Base-by-base conservation (phyloP, 2,329 filamentous ascomycete genomes). In the Colletotrichum filicis region DNA sequence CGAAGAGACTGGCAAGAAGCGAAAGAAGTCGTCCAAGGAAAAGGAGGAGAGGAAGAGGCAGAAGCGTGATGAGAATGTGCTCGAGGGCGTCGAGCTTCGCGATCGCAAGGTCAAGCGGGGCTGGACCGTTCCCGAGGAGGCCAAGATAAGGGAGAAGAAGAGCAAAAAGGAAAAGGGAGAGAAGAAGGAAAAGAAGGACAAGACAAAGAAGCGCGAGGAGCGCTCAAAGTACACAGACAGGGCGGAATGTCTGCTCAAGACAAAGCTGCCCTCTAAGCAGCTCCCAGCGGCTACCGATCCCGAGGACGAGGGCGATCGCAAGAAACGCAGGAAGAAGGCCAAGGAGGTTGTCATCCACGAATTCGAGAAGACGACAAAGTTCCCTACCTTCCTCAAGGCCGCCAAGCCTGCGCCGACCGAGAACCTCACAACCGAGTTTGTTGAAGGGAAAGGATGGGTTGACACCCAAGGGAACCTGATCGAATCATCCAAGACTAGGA, bases 401-500 rank as follows among this genome's bases (percentile, higher is more conserved):
- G 86, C 80, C 55, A 82, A 84, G 5, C 80, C 84, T 1, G 83
- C 82, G 1, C 83, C 83, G 2, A 82, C 81, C 11, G 80, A 82
- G 19, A 86, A 87, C 59, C 80, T 85, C n/a, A 82, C 87, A 4
- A 73, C 73, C 3, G 91, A 92, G 68, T 98, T 92, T 80, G 89
- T 97, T 53, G 93, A 98, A 66, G 95, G 93, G 26, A 92, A 93
- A 78, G 96, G 96, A 1, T 98, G 97, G 96, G 89, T 98, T 0
- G 93, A 98, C 77, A 90, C 91, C 74, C 86, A 92, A 19, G 95
- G 95, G 6, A 90, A 92, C 68, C 84, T 98, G 1, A 89, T 97
- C 2, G 94, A 97, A 81, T 82, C 82, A 9, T 85, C 85, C 46
- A 86, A 84, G 74, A 79, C 78, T 37, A 87, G 82, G 65, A 83